phyloP scores from a whole-genome alignment of 768 basidiomycete genomes.

The Tephrocybe sp. region DNA sequence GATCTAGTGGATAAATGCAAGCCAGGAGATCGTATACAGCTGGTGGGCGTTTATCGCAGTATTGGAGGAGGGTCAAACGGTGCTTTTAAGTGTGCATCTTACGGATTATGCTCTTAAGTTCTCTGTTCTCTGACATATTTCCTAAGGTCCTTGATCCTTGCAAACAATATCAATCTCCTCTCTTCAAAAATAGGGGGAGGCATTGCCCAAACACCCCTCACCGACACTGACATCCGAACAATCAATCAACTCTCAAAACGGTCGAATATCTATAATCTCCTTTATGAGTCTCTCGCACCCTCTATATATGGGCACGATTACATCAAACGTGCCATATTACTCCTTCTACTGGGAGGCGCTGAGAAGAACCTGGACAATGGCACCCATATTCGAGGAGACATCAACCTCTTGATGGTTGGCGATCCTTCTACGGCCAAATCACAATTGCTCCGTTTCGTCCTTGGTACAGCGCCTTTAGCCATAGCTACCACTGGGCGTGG shows the following conservation, averaged over 20 bases:
- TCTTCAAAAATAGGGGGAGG: slow-evolving; percentile 95
- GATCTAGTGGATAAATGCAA: slow-evolving; percentile 98
- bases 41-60: slow-evolving; percentile 94
- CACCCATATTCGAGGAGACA: slow-evolving; percentile 98
- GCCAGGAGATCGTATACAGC: slow-evolving; percentile 95
- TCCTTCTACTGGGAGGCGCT: slow-evolving; percentile 92
- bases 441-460: slow-evolving; percentile 92
- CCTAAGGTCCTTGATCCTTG: slow-evolving; percentile 83
- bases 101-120: slow-evolving; percentile 11
- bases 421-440: slow-evolving; percentile 99
- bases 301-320: slow-evolving; percentile 97
- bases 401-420: slow-evolving; percentile 99
- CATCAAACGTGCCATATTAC: slow-evolving; percentile 92
- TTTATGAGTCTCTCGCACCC: slow-evolving; percentile 94
- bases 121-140: slow-evolving; percentile 14
- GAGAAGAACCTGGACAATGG: slow-evolving; percentile 98
- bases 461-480: slow-evolving; percentile 93
- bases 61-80: slow-evolving; percentile 88
- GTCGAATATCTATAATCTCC: slow-evolving; percentile 80
- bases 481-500: slow-evolving; percentile 98
- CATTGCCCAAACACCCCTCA: slow-evolving; percentile 88
- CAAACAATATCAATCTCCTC: slow-evolving; percentile 93
- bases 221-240: slow-evolving; percentile 91
- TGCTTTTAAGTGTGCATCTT: slow-evolving; percentile 81
- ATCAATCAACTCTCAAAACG: slow-evolving; percentile 94